phyloP scores from a whole-genome alignment of 805 yeast species.

The Candida easanensis region DNA sequence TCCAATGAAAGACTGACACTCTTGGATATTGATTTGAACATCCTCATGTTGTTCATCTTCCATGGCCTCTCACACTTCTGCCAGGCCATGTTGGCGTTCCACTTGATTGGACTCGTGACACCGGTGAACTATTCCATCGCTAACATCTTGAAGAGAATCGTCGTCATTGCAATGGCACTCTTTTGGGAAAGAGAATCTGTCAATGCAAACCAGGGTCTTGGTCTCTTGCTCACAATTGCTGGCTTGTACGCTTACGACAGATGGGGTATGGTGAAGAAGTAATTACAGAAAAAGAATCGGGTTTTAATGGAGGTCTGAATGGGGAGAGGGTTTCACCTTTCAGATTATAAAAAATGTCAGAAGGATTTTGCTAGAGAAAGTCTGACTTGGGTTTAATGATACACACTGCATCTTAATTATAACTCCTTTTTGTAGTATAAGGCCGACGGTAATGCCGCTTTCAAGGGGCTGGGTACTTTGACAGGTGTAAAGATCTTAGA shows the following conservation, averaged over 20 bases:
- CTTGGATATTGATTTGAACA: slow-evolving; percentile 26
- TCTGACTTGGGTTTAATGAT: no score
- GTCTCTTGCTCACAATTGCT: slow-evolving; percentile 50
- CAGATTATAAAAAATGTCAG: no score
- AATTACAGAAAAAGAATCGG: no score
- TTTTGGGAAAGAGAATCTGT: slow-evolving; percentile 52
- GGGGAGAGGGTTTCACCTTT: no score
- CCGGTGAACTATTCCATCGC: slow-evolving; percentile 81
- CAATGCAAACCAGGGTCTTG: slow-evolving; percentile 45
- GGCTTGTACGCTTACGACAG: slow-evolving; percentile 73
- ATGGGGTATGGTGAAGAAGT: slow-evolving; percentile 47
- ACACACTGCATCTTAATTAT: no score
- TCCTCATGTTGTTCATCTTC: slow-evolving; percentile 42
- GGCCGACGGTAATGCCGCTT: no score
- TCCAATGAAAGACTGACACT: slow-evolving; percentile 29
- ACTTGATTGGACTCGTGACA: slow-evolving; percentile 65
- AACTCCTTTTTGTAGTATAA: no score
- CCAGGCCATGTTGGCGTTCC: slow-evolving; percentile 75
- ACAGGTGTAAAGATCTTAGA: no score
- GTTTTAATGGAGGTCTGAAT: no score
- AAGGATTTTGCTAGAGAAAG: no score
- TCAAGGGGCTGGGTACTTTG: no score
- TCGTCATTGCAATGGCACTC: slow-evolving; percentile 64
- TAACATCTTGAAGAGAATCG: slow-evolving; percentile 69
- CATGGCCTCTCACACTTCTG: slow-evolving; percentile 70